phyloP scores from a whole-genome alignment of 1,139 yeast species.

The Debaryomycetaceae sp. region DNA sequence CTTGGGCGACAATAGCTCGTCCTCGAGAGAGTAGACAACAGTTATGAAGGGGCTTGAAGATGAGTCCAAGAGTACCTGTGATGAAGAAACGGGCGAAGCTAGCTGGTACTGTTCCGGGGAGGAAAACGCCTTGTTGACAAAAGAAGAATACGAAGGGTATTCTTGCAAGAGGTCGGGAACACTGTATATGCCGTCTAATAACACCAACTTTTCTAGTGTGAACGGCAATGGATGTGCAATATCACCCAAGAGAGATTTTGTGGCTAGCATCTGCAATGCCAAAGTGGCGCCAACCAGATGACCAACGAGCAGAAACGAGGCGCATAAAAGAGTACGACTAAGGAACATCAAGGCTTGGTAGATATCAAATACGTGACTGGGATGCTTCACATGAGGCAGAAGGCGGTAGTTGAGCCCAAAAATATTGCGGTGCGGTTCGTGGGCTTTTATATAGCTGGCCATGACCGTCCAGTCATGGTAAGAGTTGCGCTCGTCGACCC shows the following conservation, averaged over 20 bases:
- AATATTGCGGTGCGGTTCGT: constrained; percentile 9
- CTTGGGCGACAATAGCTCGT: constrained; percentile 20
- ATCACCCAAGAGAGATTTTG: constrained; percentile 2
- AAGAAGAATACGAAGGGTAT: constrained; percentile 30
- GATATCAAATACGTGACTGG: constrained; percentile 53
- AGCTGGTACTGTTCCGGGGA: constrained; percentile 9
- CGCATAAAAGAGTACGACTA: constrained; percentile 6
- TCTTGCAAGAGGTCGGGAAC: constrained; percentile 27
- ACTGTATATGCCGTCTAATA: constrained; percentile 45
- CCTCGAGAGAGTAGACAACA: constrained; percentile 21
- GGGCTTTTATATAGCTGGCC: constrained; percentile 8
- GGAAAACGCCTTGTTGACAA: constrained; percentile 34
- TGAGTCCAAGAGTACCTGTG: background rate
- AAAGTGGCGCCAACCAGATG: constrained; percentile 82
- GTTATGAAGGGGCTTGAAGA: too few species aligned
- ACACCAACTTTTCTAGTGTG: constrained; percentile 3
- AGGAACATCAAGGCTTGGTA: constrained; percentile 29
- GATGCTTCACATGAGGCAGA: constrained; percentile 54
- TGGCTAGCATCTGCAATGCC: constrained; percentile 42
- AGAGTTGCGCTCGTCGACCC: constrained; percentile 65
- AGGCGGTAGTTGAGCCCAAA: constrained; percentile 58
- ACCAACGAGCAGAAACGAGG: constrained; percentile 39
- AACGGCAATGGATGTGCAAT: background rate
- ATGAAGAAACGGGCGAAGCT: constrained; percentile 17
- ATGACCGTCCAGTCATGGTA: constrained; percentile 41